These are phyloP conservation scores for Malus sieversii DNA, from an alignment of 306 rosid genomes.

Conservation along the genomic window DNA sequence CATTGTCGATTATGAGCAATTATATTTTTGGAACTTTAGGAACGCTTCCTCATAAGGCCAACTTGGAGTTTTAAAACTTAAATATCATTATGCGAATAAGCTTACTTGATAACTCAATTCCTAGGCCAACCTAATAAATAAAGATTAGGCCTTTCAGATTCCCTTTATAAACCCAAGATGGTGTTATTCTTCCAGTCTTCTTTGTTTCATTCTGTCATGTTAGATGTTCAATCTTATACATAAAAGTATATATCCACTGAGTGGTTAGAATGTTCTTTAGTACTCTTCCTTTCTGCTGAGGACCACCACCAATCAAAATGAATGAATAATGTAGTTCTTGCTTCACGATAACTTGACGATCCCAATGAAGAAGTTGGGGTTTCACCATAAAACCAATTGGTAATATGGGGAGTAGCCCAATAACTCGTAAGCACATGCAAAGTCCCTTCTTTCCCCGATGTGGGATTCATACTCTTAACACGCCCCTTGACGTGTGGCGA, in stretches of 20 bases:
- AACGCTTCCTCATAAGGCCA: not conserved
- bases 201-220: not conserved
- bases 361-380: not conserved
- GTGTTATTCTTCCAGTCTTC: not conserved
- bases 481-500: too few species aligned
- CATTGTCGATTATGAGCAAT: not conserved
- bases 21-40: not conserved
- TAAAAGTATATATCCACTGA: not conserved
- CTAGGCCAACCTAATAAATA: not conserved
- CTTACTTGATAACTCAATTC: not conserved
- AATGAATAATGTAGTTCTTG: not conserved
- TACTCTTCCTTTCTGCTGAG: not conserved
- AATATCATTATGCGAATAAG: not conserved
- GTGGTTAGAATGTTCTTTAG: not conserved
- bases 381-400: too few species aligned
- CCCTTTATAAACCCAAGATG: not conserved
- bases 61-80: not conserved
- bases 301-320: not conserved
- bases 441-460: too few species aligned
- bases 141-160: not conserved
- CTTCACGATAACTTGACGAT: not conserved
- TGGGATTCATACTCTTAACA: too few species aligned
- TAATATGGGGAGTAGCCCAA: too few species aligned
- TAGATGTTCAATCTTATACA: not conserved
- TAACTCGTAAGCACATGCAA: too few species aligned